phyloP scores from a whole-genome alignment of 2,329 filamentous ascomycete species.

The Cordyceps javanica region DNA sequence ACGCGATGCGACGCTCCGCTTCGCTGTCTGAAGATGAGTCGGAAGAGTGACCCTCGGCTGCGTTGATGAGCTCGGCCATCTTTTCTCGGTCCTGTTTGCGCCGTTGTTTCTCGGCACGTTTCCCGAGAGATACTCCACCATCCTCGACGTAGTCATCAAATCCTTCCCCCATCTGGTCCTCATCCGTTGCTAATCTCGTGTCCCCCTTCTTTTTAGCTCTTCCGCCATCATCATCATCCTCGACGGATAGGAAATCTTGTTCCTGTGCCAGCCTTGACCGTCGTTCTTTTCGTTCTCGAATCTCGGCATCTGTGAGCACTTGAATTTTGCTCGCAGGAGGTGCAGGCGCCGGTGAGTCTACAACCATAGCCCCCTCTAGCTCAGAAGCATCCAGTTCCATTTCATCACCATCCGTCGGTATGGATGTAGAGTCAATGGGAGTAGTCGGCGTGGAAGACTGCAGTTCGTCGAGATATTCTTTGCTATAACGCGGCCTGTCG shows the following conservation, averaged over 20 bases:
- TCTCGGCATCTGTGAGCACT: conserved; percentile 79
- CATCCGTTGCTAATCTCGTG: conserved; percentile 71
- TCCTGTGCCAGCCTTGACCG: conserved; percentile 71
- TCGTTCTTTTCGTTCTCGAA: conserved; percentile 84
- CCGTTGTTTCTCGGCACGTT: conserved; percentile 69
- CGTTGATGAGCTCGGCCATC: conserved; percentile 77
- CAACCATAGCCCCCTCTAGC: conserved; percentile 58
- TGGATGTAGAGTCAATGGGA: conserved; percentile 54
- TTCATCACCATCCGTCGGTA: conserved; percentile 39
- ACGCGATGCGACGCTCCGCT: conserved; percentile 69
- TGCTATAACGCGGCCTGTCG: conserved; percentile 73
- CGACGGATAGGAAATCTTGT: conserved; percentile 60
- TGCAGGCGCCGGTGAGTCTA: conserved; percentile 38
- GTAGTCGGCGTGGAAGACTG: conserved; percentile 80
- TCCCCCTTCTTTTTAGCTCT: conserved; percentile 56
- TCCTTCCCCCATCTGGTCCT: conserved; percentile 88
- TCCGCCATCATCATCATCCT: conserved; percentile 49
- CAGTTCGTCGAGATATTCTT: conserved; percentile 79
- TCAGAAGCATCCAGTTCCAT: conserved; percentile 55
- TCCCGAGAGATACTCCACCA: conserved; percentile 70
- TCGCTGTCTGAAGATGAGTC: conserved; percentile 64
- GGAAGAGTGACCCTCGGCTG: conserved; percentile 62
- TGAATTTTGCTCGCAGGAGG: conserved; percentile 31
- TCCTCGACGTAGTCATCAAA: conserved; percentile 91
- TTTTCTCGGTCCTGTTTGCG: conserved; percentile 60